Evolutionary conservation across 208 protist genomes (phyloP).

Genomic region (Trypanosoma cruzi): DNA sequence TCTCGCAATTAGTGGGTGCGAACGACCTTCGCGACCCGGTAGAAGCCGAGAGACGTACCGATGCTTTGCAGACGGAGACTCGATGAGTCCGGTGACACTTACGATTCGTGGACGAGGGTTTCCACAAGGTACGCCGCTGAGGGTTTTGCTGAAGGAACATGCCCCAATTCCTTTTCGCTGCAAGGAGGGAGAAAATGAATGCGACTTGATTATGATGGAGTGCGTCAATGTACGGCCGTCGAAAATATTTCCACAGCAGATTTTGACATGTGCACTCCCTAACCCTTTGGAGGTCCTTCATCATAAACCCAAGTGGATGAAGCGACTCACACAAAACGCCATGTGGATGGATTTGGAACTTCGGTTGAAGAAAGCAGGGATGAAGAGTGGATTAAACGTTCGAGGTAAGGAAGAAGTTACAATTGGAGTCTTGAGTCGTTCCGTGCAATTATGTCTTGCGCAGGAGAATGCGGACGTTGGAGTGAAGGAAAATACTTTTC

Average conservation of each 20-base stretch:
- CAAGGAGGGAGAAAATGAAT: background rate
- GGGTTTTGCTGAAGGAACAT: conserved; percentile 21
- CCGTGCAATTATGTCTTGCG: conserved; percentile 53
- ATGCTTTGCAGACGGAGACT: conserved; percentile 46
- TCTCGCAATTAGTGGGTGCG: conserved; percentile 59
- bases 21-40: conserved; percentile 8
- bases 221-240: conserved; percentile 44
- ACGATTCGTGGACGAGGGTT: conserved; percentile 59
- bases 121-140: conserved; percentile 27
- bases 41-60: conserved; percentile 35
- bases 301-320: conserved; percentile 12
- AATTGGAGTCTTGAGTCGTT: conserved; percentile 38
- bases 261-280: conserved; percentile 59
- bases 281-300: conserved; percentile 26
- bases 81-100: conserved; percentile 25
- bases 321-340: conserved; percentile 20
- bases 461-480: conserved; percentile 2
- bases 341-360: conserved; percentile 42
- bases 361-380: background rate
- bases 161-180: conserved; percentile 8
- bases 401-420: conserved; percentile 11
- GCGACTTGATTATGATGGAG: conserved; percentile 17
- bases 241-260: conserved; percentile 55
- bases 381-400: background rate
- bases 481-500: conserved; percentile 3